Evolutionary conservation across 73 alveolate genomes (phyloP).

Genomic region (Blepharisma japonicum): DNA sequence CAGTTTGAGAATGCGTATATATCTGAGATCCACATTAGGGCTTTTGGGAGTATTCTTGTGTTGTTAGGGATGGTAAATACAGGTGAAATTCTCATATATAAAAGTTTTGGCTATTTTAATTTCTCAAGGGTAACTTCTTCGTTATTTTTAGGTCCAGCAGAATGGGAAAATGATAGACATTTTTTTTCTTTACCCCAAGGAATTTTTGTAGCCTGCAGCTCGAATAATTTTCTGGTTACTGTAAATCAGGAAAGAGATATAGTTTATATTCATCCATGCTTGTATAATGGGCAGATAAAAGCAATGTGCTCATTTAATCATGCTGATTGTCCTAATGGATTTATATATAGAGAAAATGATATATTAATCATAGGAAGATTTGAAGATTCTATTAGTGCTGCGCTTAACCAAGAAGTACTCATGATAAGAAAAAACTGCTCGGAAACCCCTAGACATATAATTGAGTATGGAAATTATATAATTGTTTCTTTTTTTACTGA

Average conservation of each 20-base stretch:
- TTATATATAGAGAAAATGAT: background rate
- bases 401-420: background rate
- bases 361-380: background rate
- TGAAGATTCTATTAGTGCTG: background rate
- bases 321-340: slow-evolving; percentile 18
- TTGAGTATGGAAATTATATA: background rate
- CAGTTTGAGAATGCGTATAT: background rate
- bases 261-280: slow-evolving; percentile 12
- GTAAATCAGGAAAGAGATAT: background rate
- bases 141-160: slow-evolving; percentile 3
- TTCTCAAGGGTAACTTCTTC: background rate
- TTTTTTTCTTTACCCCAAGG: slow-evolving; percentile 20
- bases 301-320: slow-evolving; percentile 10
- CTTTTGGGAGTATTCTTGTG: background rate
- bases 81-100: slow-evolving; percentile 12
- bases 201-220: background rate
- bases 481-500: slow-evolving; percentile 25
- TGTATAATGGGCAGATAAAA: background rate
- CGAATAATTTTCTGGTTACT: background rate
- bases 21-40: background rate
- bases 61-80: background rate
- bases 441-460: slow-evolving; percentile 22
- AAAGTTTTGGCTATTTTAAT: slow-evolving; percentile 1
- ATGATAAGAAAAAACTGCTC: background rate
- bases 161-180: background rate